Base-by-base conservation (phyloP, 495 filamentous ascomycete genomes). In the Penicillium alfredii region DNA sequence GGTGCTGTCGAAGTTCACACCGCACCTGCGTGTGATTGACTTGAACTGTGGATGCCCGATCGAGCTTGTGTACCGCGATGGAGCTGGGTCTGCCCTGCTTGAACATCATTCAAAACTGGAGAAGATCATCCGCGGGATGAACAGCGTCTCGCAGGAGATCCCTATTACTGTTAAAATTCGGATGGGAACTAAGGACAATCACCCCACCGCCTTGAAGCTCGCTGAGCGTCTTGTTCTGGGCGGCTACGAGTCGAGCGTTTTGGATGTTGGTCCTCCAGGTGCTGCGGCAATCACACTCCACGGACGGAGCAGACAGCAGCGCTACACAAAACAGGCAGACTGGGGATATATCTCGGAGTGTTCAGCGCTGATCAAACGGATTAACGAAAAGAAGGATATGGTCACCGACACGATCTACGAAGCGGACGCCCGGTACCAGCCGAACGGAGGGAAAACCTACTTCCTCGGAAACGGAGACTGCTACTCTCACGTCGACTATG, bases 1-100 rank as follows among this genome's bases (percentile, higher is more conserved):
- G 54, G 68, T 83, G 17, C 64, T 98, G 29, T 81, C 84, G 1
- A 63, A 67, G 11, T 77, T 83, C 30, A 77, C 86, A 24, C 89
- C 92, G 3, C 69, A 86, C 49, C 70, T 97, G 7, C 82, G 92
- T 18, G 76, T 94, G 4, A 80, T 98, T 38, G 92, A 98, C 53
- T 61, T 98, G 40, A 98, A 98, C 64, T 95, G 90, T 50, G 92
- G 92, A 19, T 98, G 92, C 52, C 92, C 92, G 10, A 95, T 98
- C 51, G 90, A 98, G 45, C 73, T 94, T 36, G 80, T 98, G 26
- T 94, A 76, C 68, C 75, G 84, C 24, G 71, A 81, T 23, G 92
- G 92, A 27, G 85, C 86, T 13, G 92, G 92, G 3, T 95, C 90
- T n/a, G 88, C 85, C n/a, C 76, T 98, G 1, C 76, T 98, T 9